Evolutionary conservation across 2,329 filamentous ascomycete genomes (phyloP), one percentile per base, ranked within the genome.

Genomic region (Colletotrichum aenigma): DNA sequence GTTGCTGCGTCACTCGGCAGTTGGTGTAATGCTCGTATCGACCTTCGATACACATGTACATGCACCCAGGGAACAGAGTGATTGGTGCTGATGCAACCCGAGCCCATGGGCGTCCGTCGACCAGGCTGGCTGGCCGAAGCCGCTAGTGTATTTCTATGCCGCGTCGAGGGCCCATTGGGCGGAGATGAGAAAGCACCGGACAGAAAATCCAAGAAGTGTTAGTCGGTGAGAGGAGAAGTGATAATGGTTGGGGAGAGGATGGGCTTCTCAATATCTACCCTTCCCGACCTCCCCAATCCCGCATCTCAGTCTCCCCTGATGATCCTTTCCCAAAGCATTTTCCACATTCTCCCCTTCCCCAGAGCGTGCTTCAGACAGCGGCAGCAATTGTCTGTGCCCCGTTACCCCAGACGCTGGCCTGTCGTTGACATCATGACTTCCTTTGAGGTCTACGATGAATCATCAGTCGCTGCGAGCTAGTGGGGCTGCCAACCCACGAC

Each of bases 351-450:
- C 43, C 43, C n/a, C 21, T 10, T 24, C 10, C 36, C 32, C 36
- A 43, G 48, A 52, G 43, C 16, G 65, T 21, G 58, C 36, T 24
- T 24, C 65, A 52, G 65, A 15, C 15, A 48, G n/a, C 2, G 1
- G 43, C 43, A 21, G 2, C 13, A 34, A 12, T 9, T 26, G 70
- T 74, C 74, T 76, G 74, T 76, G 70, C 65, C 60, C n/a, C 43
- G 43, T 62, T 36, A 16, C 26, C 55, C 16, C 32, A 28, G 21
- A 61, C 32, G 16, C 28, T 16, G 13, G 15, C 24, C 34, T 21
- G 69, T 68, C 70, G 43, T 74, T 76, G 74, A 76, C 74, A 74
- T 76, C 74, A 76, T 55, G 55, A 73, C 65, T 36, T 68, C 9
- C 28, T 32, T 32, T 8, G 26, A 7, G 48, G 18, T 24, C 18